Conservation (phyloP, 2,329 filamentous ascomycete genomes). For the Dactylellina leptospora region DNA sequence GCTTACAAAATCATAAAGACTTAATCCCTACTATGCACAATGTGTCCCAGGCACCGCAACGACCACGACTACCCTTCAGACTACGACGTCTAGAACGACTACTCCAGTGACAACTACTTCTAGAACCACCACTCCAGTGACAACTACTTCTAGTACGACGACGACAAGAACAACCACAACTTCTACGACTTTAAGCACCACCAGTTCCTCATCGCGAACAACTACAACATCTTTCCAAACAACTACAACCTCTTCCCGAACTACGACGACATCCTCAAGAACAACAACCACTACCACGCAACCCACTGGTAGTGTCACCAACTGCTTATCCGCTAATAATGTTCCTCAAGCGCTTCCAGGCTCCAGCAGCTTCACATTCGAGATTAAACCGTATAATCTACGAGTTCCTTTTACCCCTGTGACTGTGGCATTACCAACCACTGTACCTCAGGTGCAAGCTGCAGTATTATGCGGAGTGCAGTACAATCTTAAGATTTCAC, state of each 20-base stretch:
- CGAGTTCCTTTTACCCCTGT: constrained; percentile 58
- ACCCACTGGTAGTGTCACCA: not conserved
- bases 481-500: constrained; percentile 63
- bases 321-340: constrained; percentile 10
- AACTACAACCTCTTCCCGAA: not conserved
- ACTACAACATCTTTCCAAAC: constrained; percentile 6
- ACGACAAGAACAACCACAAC: not conserved
- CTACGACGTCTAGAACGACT: too few relatives aligned
- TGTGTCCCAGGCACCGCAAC: too few relatives aligned
- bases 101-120: not conserved
- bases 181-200: not conserved
- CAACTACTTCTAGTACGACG: not conserved
- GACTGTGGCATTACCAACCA: constrained; percentile 59
- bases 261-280: not conserved
- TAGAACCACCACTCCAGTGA: constrained; percentile 2
- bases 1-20: not conserved
- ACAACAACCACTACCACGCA: not conserved
- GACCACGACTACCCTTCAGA: too few relatives aligned
- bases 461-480: constrained; percentile 64
- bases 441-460: constrained; percentile 61
- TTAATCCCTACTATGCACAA: constrained; percentile 27
- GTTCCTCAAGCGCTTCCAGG: constrained; percentile 16
- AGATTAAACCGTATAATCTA: constrained; percentile 58
- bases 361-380: constrained; percentile 30
- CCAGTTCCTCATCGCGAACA: not conserved